Evolutionary conservation across 192 early-diverging fungal genomes (phyloP).

Genomic region (Podila verticillata): DNA sequence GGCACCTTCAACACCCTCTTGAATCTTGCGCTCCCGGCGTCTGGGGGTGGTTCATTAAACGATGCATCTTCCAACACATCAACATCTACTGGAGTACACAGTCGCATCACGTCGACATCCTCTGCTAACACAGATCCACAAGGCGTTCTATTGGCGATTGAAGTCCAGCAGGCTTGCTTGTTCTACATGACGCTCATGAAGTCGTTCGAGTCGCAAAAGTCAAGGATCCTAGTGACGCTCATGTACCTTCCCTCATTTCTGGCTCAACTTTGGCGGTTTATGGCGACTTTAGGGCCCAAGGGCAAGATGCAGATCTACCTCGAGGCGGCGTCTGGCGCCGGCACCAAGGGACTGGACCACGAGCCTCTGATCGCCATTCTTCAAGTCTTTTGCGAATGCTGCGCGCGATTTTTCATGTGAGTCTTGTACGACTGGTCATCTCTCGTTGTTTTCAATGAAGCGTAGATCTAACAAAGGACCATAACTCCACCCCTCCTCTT

Average conservation of each 20-base stretch:
- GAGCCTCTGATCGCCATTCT: slow-evolving; percentile 68
- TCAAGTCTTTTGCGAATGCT: slow-evolving; percentile 70
- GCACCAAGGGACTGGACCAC: slow-evolving; percentile 55
- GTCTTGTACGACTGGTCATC: slow-evolving; percentile 5
- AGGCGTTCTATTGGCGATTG: slow-evolving; percentile 49
- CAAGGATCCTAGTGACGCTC: slow-evolving; percentile 61
- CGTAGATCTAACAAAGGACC: too few species aligned
- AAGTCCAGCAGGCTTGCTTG: slow-evolving; percentile 54
- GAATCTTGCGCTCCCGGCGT: slow-evolving; percentile 9
- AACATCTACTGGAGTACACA: background rate
- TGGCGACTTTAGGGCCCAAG: slow-evolving; percentile 65
- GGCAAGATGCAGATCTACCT: slow-evolving; percentile 66
- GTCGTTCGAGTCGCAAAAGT: slow-evolving; percentile 52
- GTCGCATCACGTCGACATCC: background rate
- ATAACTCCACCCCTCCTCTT: background rate
- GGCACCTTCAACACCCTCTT: slow-evolving; percentile 16
- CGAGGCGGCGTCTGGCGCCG: slow-evolving; percentile 53
- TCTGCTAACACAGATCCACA: slow-evolving; percentile 17
- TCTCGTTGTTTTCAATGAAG: background rate
- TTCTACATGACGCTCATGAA: slow-evolving; percentile 52
- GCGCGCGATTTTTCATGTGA: slow-evolving; percentile 67
- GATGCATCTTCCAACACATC: background rate
- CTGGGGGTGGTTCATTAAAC: background rate
- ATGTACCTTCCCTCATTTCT: slow-evolving; percentile 62
- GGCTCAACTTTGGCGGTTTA: slow-evolving; percentile 66